A percentile compares a stretch with the other conserved stretches of the same genome.
phyloP scores from a whole-genome alignment of 352 stramenopile species.

The Hyaloperonospora arabidopsidis region DNA sequence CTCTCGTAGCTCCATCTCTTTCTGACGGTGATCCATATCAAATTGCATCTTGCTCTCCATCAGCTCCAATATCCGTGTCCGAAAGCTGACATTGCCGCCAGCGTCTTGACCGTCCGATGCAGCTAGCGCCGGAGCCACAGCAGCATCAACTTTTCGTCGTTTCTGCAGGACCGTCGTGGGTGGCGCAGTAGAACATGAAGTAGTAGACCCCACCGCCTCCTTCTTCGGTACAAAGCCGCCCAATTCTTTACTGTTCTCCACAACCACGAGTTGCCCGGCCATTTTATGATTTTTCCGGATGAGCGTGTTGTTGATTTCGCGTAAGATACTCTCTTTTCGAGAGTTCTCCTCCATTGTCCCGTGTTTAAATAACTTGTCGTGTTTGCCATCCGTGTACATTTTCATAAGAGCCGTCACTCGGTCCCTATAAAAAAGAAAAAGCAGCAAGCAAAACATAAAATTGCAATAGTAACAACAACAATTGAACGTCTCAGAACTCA shows the following conservation, averaged over 20 bases:
- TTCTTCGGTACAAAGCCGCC: conserved; percentile 12
- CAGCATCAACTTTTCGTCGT: conserved; percentile 23
- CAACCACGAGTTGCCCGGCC: conserved; percentile 14
- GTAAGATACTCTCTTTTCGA: conserved; percentile 58
- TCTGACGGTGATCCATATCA: conserved; percentile 71
- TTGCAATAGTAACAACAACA: not conserved
- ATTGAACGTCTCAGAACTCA: not conserved
- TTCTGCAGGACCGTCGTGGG: conserved; percentile 13
- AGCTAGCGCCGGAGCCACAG: not conserved
- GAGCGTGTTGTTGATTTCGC: conserved; percentile 47
- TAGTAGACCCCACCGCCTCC: conserved; percentile 5
- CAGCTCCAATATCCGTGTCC: conserved; percentile 51
- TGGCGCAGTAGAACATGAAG: not conserved
- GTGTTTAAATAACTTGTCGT: conserved; percentile 82
- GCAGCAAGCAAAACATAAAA: not conserved
- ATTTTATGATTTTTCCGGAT: conserved; percentile 46
- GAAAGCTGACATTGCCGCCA: conserved; percentile 44
- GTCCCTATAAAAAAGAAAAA: conserved; percentile 31
- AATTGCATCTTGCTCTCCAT: conserved; percentile 81
- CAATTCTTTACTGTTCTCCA: conserved; percentile 17
- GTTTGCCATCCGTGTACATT: conserved; percentile 67
- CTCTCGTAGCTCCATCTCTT: conserved; percentile 67
- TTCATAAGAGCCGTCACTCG: conserved; percentile 73
- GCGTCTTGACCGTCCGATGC: conserved; percentile 5
- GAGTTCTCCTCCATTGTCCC: conserved; percentile 59